Conservation (phyloP, 768 basidiomycete genomes). For the Collybia nuda region DNA sequence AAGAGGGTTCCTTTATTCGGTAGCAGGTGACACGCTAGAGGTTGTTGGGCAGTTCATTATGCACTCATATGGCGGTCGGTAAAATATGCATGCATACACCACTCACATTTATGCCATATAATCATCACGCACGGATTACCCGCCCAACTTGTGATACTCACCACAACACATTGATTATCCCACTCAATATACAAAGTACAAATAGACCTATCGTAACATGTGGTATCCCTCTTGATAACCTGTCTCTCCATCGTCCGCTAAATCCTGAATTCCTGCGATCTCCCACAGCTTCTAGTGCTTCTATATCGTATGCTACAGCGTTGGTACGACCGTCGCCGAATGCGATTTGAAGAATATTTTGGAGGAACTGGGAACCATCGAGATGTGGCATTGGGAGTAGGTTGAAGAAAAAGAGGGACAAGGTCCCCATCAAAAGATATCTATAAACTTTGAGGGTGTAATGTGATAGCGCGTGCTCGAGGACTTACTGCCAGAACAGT, state of each 20-base stretch:
- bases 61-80: conserved; percentile 23
- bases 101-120: conserved; percentile 21
- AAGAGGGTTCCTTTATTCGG: conserved; percentile 19
- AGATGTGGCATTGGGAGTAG: conserved; percentile 70
- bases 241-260: conserved; percentile 19
- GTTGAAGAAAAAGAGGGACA: conserved; percentile 84
- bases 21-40: conserved; percentile 15
- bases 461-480: neutral
- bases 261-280: conserved; percentile 6
- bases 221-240: conserved; percentile 13
- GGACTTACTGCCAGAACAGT: conserved; percentile 58
- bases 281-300: conserved; percentile 23
- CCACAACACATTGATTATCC: conserved; percentile 13
- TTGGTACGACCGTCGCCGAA: neutral
- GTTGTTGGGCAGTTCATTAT: conserved; percentile 11
- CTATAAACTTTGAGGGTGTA: conserved; percentile 28
- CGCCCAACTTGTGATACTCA: neutral
- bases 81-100: conserved; percentile 29
- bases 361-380: conserved; percentile 68
- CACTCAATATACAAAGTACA: conserved; percentile 15
- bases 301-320: conserved; percentile 29
- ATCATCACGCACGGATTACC: conserved; percentile 7
- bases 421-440: conserved; percentile 61
- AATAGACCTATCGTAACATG: conserved; percentile 20
- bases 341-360: conserved; percentile 16